A percentile compares a stretch with the other conserved stretches of the same genome.
Conservation (phyloP, 768 basidiomycete genomes). For the Pisolithus albus region DNA sequence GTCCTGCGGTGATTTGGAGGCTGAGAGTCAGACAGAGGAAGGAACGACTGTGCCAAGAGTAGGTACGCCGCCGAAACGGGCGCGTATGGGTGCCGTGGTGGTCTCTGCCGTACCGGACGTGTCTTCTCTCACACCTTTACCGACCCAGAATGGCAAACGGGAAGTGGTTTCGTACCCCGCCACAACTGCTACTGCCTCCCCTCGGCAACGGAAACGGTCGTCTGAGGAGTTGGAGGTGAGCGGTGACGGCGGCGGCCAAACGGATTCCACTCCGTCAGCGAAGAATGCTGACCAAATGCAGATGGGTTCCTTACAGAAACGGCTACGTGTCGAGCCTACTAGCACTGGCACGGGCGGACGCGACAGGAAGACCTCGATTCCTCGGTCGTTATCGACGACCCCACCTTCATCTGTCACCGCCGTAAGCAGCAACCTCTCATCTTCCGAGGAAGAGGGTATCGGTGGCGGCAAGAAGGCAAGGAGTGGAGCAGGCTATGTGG, state of each 20-base stretch:
- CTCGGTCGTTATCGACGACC: conserved; percentile 10
- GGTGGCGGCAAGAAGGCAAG: background rate
- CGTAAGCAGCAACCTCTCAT: conserved; percentile 4
- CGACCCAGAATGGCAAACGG: background rate
- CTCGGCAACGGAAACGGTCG: conserved; percentile 38
- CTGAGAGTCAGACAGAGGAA: conserved; percentile 9
- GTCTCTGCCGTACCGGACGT: background rate
- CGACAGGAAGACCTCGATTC: background rate
- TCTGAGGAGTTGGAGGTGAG: conserved; percentile 41
- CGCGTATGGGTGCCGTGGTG: conserved; percentile 16
- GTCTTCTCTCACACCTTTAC: background rate
- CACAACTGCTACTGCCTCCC: background rate
- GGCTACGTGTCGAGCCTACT: conserved; percentile 20
- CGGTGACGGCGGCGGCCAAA: conserved; percentile 1
- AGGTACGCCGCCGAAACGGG: conserved; percentile 38
- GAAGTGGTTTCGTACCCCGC: background rate
- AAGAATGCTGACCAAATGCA: conserved; percentile 10
- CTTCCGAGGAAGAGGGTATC: background rate
- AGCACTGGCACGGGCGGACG: background rate
- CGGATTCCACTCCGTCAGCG: conserved; percentile 4
- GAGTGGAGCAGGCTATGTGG: conserved; percentile 6
- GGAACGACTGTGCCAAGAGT: conserved; percentile 5
- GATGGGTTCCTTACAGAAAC: conserved; percentile 16
- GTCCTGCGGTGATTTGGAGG: conserved; percentile 32
- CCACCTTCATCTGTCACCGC: conserved; percentile 18